Percentiles rank a stretch among this genome's conserved stretches.
Evolutionary conservation across 2,329 filamentous ascomycete genomes (phyloP).

Genomic region (Fusarium sulawesiense): DNA sequence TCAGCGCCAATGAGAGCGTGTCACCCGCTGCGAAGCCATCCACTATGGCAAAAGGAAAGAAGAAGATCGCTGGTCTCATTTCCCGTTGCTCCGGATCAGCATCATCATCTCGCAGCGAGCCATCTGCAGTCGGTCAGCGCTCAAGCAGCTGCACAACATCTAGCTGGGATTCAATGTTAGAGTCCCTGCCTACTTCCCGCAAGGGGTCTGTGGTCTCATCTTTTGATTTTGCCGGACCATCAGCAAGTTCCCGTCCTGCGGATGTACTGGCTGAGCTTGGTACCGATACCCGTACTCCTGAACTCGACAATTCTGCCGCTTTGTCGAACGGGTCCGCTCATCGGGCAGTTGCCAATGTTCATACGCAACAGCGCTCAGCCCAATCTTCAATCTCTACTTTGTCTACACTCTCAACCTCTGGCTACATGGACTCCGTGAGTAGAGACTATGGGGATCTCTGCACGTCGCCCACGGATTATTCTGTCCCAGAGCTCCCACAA

Average conservation of each 20-base stretch:
- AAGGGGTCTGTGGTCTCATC: not conserved
- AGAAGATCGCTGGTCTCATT: not conserved
- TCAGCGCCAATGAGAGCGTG: too few relatives aligned
- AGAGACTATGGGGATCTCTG: not conserved
- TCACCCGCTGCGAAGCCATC: accelerated
- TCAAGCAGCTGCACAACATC: accelerated
- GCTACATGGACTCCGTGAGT: accelerated
- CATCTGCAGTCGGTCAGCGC: not conserved
- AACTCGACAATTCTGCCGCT: accelerated
- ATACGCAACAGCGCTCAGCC: accelerated
- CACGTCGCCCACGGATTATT: not conserved
- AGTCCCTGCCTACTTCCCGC: not conserved
- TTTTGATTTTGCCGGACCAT: too few relatives aligned
- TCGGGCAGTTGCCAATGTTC: accelerated
- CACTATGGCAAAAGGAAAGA: not conserved
- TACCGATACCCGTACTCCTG: not conserved
- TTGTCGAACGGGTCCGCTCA: accelerated
- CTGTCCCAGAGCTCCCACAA: accelerated
- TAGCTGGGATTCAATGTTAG: not conserved
- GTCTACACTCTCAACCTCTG: accelerated
- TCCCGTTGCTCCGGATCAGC: not conserved
- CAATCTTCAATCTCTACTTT: not conserved
- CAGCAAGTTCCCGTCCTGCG: too few relatives aligned
- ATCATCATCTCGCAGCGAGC: not conserved
- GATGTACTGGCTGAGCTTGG: not conserved